Evolutionary conservation across 768 basidiomycete species (phyloP).

Genomic region (Mycena sanguinolenta): DNA sequence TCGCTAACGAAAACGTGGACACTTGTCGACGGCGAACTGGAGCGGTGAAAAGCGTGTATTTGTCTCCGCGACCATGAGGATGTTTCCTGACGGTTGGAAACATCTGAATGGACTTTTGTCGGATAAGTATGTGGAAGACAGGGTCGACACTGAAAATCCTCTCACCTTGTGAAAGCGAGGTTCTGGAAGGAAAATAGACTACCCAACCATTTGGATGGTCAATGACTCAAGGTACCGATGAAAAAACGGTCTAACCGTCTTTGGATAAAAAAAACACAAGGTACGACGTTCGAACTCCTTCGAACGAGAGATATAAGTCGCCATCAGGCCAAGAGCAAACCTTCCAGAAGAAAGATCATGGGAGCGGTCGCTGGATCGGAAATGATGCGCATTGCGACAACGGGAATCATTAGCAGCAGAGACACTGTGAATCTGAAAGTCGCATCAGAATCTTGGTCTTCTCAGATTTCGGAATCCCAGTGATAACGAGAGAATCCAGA

Average conservation of each 20-base stretch:
- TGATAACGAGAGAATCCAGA: constrained; percentile 1
- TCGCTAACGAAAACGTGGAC: neutral
- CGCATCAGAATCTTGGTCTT: constrained; percentile 20
- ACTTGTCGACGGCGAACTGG: neutral
- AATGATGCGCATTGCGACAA: neutral
- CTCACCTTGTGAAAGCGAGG: constrained; percentile 1
- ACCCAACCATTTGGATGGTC: neutral
- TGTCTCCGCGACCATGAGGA: neutral
- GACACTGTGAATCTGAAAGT: neutral
- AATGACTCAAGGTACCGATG: neutral
- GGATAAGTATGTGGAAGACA: neutral
- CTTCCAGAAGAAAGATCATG: constrained; percentile 24
- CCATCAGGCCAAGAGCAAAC: constrained; percentile 8
- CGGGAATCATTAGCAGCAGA: neutral
- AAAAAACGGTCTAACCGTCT: constrained; percentile 31
- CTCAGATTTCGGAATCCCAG: constrained; percentile 16
- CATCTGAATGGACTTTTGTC: neutral
- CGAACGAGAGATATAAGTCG: constrained; percentile 14
- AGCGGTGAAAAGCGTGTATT: constrained; percentile 1
- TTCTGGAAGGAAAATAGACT: neutral
- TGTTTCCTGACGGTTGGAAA: neutral
- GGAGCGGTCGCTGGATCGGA: constrained; percentile 9
- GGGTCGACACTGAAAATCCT: neutral
- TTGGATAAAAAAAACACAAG: constrained; percentile 26
- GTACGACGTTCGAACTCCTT: constrained; percentile 1